Evolutionary conservation across 2,329 filamentous ascomycete species (phyloP).

Genomic region (Pleochaeta shiraiana): DNA sequence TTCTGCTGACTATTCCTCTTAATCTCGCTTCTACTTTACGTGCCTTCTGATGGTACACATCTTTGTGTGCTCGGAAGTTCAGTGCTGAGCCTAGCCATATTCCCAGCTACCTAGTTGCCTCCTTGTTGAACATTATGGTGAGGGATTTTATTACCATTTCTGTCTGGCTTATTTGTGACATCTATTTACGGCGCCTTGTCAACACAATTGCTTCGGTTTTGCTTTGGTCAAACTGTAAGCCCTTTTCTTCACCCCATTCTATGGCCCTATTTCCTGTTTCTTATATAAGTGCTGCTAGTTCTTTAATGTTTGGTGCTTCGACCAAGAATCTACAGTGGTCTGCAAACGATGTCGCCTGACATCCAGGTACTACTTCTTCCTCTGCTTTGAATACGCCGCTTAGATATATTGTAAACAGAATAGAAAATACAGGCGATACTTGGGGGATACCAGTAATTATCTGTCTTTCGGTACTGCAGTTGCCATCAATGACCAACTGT

Average conservation of each 20-base stretch:
- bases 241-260: neutral
- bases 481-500: neutral
- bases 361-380: neutral
- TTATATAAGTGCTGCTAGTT: neutral
- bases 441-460: neutral
- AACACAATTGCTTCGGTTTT: neutral
- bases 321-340: neutral
- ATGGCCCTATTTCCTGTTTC: neutral
- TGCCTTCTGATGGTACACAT: neutral
- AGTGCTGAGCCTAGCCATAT: neutral
- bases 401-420: neutral
- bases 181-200: too few relatives aligned
- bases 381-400: neutral
- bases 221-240: neutral
- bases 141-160: neutral
- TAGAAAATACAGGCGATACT: neutral
- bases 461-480: neutral
- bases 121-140: neutral
- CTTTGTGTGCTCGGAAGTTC: neutral
- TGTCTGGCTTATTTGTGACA: neutral
- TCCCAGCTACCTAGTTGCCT: neutral
- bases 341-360: neutral
- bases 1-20: neutral
- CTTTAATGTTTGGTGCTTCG: neutral
- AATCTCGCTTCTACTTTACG: neutral